These are phyloP conservation scores for Euphorbia corollata DNA, from an alignment of 441 rosid species.

Conservation along the genomic window DNA sequence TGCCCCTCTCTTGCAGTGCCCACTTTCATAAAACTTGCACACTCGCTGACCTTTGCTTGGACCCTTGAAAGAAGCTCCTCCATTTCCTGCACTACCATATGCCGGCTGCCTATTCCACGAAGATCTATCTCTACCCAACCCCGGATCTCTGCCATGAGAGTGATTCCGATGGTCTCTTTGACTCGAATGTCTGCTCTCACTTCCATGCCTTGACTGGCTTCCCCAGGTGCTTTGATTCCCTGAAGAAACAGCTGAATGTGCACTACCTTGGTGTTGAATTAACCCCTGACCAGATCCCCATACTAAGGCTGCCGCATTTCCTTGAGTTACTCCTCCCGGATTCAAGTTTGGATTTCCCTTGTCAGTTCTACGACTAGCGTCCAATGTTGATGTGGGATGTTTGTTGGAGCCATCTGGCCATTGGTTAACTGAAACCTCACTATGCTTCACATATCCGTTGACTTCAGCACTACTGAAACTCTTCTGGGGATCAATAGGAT, in stretches of 20 bases:
- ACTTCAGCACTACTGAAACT: conserved; percentile 40
- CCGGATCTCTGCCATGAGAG: conserved; percentile 35
- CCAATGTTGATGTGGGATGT: conserved; percentile 20
- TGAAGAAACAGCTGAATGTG: conserved; percentile 20
- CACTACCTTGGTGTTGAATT: conserved; percentile 22
- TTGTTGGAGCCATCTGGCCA: conserved; percentile 32
- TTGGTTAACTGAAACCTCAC: conserved; percentile 42
- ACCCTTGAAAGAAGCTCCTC: conserved; percentile 44
- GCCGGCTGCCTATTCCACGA: conserved; percentile 45
- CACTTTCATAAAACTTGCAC: conserved; percentile 80
- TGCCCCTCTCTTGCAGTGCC: conserved; percentile 76
- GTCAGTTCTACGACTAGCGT: conserved; percentile 23
- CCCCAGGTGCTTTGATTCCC: conserved; percentile 37
- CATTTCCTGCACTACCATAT: conserved; percentile 35
- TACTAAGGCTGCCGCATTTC: conserved; percentile 17
- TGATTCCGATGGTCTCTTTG: conserved; percentile 34
- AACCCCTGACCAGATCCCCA: conserved; percentile 30
- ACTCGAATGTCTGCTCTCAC: conserved; percentile 33
- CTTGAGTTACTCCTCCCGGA: conserved; percentile 29
- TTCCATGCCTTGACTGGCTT: conserved; percentile 40
- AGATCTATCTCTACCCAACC: conserved; percentile 38
- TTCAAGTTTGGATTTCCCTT: conserved; percentile 32
- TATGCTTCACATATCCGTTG: conserved; percentile 36
- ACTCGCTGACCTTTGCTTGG: conserved; percentile 65
- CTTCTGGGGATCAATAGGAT: conserved; percentile 30